phyloP scores from a whole-genome alignment of 1,139 yeast species.

The Yamadazyma jaroonii region DNA sequence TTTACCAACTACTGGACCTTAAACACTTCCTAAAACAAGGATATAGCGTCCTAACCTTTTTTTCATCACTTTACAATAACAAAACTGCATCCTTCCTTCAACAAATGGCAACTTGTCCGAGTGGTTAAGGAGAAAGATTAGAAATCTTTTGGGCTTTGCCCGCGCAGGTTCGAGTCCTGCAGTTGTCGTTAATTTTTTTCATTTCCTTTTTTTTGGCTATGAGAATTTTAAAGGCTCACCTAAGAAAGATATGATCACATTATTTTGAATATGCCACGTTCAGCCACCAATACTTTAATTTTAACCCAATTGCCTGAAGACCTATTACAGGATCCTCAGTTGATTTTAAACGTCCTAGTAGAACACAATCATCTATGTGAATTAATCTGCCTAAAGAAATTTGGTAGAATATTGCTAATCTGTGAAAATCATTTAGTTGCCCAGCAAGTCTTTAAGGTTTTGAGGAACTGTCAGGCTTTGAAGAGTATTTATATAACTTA shows the following conservation, averaged over 20 bases:
- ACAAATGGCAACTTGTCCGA: conserved; percentile 45
- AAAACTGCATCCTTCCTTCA: not conserved
- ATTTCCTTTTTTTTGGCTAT: not conserved
- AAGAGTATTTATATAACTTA: conserved; percentile 20
- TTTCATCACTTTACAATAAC: too few species aligned
- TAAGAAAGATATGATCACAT: not conserved
- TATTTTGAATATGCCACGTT: conserved; percentile 7
- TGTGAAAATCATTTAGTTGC: conserved; percentile 28
- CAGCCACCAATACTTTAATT: conserved; percentile 41
- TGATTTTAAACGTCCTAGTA: conserved; percentile 25
- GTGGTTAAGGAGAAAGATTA: conserved; percentile 53
- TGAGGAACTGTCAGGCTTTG: conserved; percentile 20
- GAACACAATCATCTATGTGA: conserved; percentile 25
- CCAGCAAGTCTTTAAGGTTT: conserved; percentile 16
- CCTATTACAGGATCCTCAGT: conserved; percentile 24
- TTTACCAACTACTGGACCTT: too few species aligned
- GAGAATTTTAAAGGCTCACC: not conserved
- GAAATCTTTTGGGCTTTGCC: conserved; percentile 58
- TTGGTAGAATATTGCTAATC: conserved; percentile 34
- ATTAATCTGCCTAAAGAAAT: conserved; percentile 33
- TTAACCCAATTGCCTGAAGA: conserved; percentile 27
- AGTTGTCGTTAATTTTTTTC: conserved; percentile 58
- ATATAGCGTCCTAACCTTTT: too few species aligned
- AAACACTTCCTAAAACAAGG: too few species aligned
- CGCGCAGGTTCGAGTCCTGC: conserved; percentile 94